Evolutionary conservation across 1,284 basidiomycete genomes (phyloP).

Genomic region (Leccinum huronense): DNA sequence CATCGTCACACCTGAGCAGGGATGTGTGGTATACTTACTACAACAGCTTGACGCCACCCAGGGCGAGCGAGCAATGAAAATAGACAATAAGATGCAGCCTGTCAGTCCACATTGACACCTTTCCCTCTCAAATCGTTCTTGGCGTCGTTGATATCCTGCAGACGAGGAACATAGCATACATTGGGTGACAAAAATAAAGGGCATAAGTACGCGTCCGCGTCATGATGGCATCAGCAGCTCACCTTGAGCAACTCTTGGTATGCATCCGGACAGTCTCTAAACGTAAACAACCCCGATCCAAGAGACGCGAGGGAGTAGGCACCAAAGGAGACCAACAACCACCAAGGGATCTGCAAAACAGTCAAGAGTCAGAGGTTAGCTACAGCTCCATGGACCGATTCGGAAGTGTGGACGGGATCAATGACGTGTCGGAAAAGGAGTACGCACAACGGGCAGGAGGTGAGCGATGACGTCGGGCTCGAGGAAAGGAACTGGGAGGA

Average conservation of each 20-base stretch:
- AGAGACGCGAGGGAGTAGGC: slow-evolving; percentile 72
- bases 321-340: slow-evolving; percentile 72
- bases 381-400: neutral
- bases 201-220: neutral
- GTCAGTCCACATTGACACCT: slow-evolving; percentile 67
- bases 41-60: neutral
- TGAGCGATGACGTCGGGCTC: slow-evolving; percentile 43
- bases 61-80: neutral
- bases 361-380: neutral
- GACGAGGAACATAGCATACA: neutral
- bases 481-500: slow-evolving; percentile 59
- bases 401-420: neutral
- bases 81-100: neutral
- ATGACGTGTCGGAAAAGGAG: neutral
- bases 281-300: slow-evolving; percentile 68
- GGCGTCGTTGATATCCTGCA: slow-evolving; percentile 64
- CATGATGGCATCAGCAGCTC: slow-evolving; percentile 24
- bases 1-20: neutral
- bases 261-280: slow-evolving; percentile 76
- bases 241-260: slow-evolving; percentile 65
- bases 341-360: slow-evolving; percentile 68
- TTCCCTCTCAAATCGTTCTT: slow-evolving; percentile 66
- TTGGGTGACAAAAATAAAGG: neutral
- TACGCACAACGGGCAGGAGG: slow-evolving; percentile 52
- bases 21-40: neutral